phyloP scores from a whole-genome alignment of 2,329 filamentous ascomycete genomes.

The Myriosclerotinia curreyana region DNA sequence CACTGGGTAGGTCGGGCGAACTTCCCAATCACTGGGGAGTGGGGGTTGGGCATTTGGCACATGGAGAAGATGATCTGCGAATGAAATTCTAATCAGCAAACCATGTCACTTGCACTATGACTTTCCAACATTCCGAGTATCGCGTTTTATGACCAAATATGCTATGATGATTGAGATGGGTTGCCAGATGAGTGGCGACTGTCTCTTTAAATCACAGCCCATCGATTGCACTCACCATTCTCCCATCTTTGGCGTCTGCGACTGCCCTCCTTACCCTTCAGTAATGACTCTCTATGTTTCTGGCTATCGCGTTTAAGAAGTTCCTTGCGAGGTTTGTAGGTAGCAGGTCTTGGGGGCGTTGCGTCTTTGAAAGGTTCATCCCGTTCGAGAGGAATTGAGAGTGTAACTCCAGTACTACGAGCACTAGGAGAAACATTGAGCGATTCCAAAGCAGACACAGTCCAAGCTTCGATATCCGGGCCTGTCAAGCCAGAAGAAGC shows the following conservation, averaged over 20 bases:
- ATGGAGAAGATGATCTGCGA: constrained; percentile 73
- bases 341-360: constrained; percentile 34
- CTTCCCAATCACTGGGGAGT: constrained; percentile 75
- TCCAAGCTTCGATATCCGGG: constrained; percentile 67
- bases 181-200: background rate
- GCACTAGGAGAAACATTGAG: constrained; percentile 54
- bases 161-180: constrained; percentile 2
- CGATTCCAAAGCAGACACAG: constrained; percentile 54
- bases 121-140: constrained; percentile 24
- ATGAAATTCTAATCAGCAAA: constrained; percentile 20
- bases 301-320: constrained; percentile 56
- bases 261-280: constrained; percentile 89
- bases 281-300: constrained; percentile 49
- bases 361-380: constrained; percentile 41
- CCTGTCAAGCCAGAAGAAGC: constrained; percentile 34
- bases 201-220: background rate
- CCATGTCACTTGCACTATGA: constrained; percentile 19
- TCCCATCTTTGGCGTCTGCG: constrained; percentile 88
- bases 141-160: constrained; percentile 13
- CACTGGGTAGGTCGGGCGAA: constrained; percentile 76
- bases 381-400: constrained; percentile 72
- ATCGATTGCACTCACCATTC: constrained; percentile 62
- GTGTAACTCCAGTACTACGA: constrained; percentile 59
- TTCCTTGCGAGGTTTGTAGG: constrained; percentile 37
- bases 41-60: constrained; percentile 87